Base-by-base conservation (phyloP, 2,329 filamentous ascomycete species). In the Exophiala lecanii-corni region DNA sequence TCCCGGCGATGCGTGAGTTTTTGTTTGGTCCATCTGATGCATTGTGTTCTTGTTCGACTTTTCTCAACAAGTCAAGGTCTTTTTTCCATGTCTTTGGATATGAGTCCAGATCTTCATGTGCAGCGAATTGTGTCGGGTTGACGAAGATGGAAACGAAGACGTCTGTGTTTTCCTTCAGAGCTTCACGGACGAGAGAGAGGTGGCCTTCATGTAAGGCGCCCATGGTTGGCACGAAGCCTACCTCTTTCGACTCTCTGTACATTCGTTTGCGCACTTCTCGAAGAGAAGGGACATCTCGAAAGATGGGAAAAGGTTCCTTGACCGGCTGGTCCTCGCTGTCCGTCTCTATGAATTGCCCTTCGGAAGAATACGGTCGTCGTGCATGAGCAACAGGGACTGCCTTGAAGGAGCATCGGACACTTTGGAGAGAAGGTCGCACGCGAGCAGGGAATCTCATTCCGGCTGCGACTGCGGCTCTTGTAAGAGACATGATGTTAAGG, bases 181-280 rank as follows among this genome's bases (percentile, higher is more conserved):
- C 92, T 55, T 82, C 78, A 46, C 87, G 84, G 58, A 95, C 84
- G 16, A 98, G 76, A 3, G 86, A 85, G 39, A 95, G 68, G 67
- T 98, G 92, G 30, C 92, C 92, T 42, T 81, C 78, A 65, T 98
- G 92, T n/a, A 98, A 76, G 37, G 92, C 92, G 50, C 92, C 92
- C 92, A 98, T 97, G 21, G 92, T 98, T 1, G 92, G 92, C 25
- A 98, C 89, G 19, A 98, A 79, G 46, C 85, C 88, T 45, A 98
- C 81, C 33, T 81, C 82, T 44, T 83, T 79, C 56, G 83, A 77
- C 58, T 81, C 74, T 47, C 80, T 67, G 25, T 80, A 68, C 47
- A 89, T 79, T 30, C 80, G 75, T 16, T 71, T 74, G 25, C 88
- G 81, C 72, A 83, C 84, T 56, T 74, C 65, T 28, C 87, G 85